Evolutionary conservation across 495 filamentous ascomycete genomes (phyloP).

Genomic region (Daldinia concentrica): DNA sequence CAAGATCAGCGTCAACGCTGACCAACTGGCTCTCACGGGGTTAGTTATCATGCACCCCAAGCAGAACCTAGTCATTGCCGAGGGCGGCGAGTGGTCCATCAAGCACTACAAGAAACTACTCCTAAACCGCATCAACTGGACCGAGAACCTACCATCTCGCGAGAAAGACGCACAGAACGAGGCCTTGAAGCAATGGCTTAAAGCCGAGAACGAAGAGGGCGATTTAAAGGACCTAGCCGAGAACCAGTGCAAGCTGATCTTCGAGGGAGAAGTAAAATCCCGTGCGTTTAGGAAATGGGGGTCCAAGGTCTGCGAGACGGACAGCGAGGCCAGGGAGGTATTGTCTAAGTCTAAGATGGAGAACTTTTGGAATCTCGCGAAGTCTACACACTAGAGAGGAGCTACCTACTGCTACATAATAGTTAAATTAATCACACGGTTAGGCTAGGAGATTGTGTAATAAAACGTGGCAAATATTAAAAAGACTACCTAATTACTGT

Average conservation of each 20-base stretch:
- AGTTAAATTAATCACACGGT: neutral
- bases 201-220: conserved; percentile 80
- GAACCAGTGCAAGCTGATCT: conserved; percentile 84
- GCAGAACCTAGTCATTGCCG: conserved; percentile 88
- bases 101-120: conserved; percentile 84
- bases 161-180: conserved; percentile 67
- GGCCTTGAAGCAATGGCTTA: conserved; percentile 74
- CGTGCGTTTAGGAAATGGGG: conserved; percentile 87
- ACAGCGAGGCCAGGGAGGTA: conserved; percentile 84
- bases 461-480: conserved; percentile 6
- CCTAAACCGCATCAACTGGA: conserved; percentile 93
- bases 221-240: conserved; percentile 78
- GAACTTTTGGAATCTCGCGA: conserved; percentile 94
- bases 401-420: neutral
- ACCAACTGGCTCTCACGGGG: conserved; percentile 84
- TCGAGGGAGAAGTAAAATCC: conserved; percentile 84
- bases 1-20: conserved; percentile 90
- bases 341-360: conserved; percentile 87
- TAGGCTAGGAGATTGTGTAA: conserved; percentile 25
- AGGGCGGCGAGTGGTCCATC: conserved; percentile 84
- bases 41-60: conserved; percentile 88
- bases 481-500: neutral
- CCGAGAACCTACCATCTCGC: conserved; percentile 79
- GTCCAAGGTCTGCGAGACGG: conserved; percentile 84
- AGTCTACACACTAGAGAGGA: conserved; percentile 51